phyloP scores from a whole-genome alignment of 2,329 filamentous ascomycete genomes.

The Talaromyces islandicus region DNA sequence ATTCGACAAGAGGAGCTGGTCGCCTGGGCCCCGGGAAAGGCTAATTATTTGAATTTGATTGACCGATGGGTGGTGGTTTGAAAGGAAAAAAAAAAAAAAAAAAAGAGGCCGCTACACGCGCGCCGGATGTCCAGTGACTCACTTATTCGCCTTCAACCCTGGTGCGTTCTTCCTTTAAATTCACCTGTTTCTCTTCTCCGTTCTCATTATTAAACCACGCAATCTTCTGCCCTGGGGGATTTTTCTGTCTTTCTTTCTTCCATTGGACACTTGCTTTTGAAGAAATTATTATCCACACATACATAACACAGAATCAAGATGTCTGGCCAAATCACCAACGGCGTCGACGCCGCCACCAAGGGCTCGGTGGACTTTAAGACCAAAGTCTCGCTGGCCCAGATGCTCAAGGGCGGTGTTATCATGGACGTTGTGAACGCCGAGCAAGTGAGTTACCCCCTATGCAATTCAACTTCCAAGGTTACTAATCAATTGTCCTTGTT shows the following conservation, averaged over 20 bases:
- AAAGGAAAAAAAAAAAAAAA: neutral
- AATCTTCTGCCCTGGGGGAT: neutral
- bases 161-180: neutral
- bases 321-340: conserved; percentile 22
- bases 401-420: conserved; percentile 98
- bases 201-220: neutral
- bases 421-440: conserved; percentile 97
- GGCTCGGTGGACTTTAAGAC: conserved; percentile 61
- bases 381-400: conserved; percentile 92
- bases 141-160: conserved; percentile 13
- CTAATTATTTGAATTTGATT: neutral
- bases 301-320: conserved; percentile 21
- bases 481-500: neutral
- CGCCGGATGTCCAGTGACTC: conserved; percentile 10
- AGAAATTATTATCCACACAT: conserved; percentile 4
- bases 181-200: neutral
- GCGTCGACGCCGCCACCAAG: conserved; percentile 29
- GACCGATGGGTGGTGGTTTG: neutral
- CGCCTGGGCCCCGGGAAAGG: neutral
- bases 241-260: neutral
- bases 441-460: conserved; percentile 47
- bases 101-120: neutral
- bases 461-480: neutral
- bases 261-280: neutral
- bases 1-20: neutral